Conservation (phyloP, 2,329 filamentous ascomycete genomes). For the Colletotrichum zoysiae region DNA sequence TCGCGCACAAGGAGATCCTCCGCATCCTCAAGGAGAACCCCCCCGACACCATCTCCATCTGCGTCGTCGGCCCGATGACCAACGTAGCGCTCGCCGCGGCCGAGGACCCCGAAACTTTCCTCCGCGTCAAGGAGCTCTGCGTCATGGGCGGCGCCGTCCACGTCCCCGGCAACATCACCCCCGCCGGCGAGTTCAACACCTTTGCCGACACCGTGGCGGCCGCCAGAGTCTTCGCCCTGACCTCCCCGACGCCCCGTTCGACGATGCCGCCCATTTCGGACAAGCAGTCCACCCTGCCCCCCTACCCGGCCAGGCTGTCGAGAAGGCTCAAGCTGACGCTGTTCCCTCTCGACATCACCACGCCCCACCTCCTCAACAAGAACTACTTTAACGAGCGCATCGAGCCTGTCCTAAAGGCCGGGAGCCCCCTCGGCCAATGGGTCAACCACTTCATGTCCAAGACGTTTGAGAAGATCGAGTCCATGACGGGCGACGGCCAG, state of each 20-base stretch:
- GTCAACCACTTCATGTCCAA: conserved; percentile 77
- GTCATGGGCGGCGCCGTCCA: conserved; percentile 94
- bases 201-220: conserved; percentile 88
- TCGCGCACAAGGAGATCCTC: conserved; percentile 90
- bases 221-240: conserved; percentile 82
- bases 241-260: conserved; percentile 77
- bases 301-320: conserved; percentile 75
- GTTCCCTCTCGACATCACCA: conserved; percentile 84
- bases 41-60: conserved; percentile 86
- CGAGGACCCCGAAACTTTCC: conserved; percentile 88
- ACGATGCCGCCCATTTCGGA: conserved; percentile 81
- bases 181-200: conserved; percentile 94
- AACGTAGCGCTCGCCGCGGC: conserved; percentile 91
- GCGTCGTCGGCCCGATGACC: conserved; percentile 92
- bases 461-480: conserved; percentile 76
- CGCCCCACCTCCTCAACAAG: conserved; percentile 73
- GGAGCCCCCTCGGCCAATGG: conserved; percentile 82
- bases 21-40: conserved; percentile 85
- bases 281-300: conserved; percentile 62
- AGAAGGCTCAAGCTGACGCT: conserved; percentile 75
- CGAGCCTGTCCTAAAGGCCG: conserved; percentile 66
- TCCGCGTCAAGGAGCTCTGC: conserved; percentile 89
- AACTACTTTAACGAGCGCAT: conserved; percentile 70
- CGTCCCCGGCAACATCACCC: conserved; percentile 84
- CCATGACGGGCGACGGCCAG: conserved; percentile 68